These are phyloP conservation scores for Aspergillus leporis DNA, from an alignment of 495 filamentous ascomycete genomes.

Conservation along the genomic window DNA sequence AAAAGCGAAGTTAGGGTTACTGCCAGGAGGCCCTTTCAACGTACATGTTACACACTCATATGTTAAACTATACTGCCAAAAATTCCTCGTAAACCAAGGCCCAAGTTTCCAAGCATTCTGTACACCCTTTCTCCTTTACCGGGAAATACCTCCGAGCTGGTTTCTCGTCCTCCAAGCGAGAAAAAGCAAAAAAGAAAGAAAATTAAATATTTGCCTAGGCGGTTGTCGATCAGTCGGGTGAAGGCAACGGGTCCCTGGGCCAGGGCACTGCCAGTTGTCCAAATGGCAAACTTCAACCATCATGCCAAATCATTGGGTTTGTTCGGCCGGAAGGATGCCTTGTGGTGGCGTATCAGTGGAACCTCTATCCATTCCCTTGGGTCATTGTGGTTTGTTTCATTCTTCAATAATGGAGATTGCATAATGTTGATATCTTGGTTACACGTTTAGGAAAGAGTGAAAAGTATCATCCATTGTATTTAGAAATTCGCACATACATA, in stretches of 20 bases:
- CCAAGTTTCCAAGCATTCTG: neutral
- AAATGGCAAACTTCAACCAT: neutral
- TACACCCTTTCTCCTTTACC: neutral
- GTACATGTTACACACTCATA: too few species aligned
- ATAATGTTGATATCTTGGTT: neutral
- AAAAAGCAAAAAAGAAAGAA: slow-evolving; percentile 2
- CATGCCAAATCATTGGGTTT: neutral
- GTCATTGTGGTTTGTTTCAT: neutral
- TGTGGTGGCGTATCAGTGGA: neutral
- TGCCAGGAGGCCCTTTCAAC: too few species aligned
- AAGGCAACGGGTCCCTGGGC: neutral
- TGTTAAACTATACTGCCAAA: too few species aligned
- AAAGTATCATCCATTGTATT: too few species aligned
- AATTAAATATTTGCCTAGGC: neutral
- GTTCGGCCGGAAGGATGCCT: neutral
- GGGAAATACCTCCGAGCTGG: neutral
- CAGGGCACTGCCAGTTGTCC: neutral
- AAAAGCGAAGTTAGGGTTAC: neutral
- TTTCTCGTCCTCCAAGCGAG: neutral
- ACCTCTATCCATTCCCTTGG: slow-evolving; percentile 4
- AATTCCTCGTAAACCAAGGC: too few species aligned
- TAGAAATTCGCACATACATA: neutral
- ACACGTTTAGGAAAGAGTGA: too few species aligned
- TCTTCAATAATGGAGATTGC: neutral
- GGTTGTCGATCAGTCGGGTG: neutral